These are phyloP conservation scores for Oehlia diaphana DNA, from an alignment of 192 early-diverging fungal genomes.

Conservation along the genomic window DNA sequence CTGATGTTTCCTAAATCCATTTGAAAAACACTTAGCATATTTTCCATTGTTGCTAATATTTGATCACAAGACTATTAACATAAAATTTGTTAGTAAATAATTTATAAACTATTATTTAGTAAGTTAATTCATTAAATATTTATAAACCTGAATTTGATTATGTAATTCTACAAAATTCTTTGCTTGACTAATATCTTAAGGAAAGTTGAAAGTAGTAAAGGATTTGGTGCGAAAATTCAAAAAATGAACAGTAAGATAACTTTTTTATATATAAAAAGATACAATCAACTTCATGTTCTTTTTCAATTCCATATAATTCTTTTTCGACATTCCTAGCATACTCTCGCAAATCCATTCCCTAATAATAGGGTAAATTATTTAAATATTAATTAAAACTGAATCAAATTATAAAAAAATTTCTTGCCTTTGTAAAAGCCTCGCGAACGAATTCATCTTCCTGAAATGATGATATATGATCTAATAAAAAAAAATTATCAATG, in stretches of 20 bases:
- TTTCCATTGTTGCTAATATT: constrained; percentile 85
- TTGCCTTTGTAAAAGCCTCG: constrained; percentile 71
- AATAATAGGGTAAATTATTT: neutral
- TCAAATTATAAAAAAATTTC: neutral
- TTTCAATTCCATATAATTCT: constrained; percentile 70
- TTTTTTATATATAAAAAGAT: constrained; percentile 22
- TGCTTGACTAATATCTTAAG: constrained; percentile 56
- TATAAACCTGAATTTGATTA: constrained; percentile 58
- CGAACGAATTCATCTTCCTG: constrained; percentile 85
- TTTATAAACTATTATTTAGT: neutral
- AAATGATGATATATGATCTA: constrained; percentile 70
- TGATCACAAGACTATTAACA: constrained; percentile 63
- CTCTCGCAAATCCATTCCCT: constrained; percentile 84
- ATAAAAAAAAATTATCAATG: neutral
- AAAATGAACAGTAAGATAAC: neutral
- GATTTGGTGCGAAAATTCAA: neutral
- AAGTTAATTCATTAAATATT: constrained; percentile 13
- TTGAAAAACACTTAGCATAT: constrained; percentile 81
- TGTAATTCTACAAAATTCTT: constrained; percentile 65
- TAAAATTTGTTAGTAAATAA: constrained; percentile 8
- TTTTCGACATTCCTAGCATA: constrained; percentile 78
- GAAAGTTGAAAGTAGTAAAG: neutral
- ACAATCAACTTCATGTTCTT: constrained; percentile 71
- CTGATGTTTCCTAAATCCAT: constrained; percentile 85
- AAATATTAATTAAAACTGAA: neutral